These are phyloP conservation scores for Moelleriella libera DNA, from an alignment of 2,329 filamentous ascomycete species.

Conservation along the genomic window DNA sequence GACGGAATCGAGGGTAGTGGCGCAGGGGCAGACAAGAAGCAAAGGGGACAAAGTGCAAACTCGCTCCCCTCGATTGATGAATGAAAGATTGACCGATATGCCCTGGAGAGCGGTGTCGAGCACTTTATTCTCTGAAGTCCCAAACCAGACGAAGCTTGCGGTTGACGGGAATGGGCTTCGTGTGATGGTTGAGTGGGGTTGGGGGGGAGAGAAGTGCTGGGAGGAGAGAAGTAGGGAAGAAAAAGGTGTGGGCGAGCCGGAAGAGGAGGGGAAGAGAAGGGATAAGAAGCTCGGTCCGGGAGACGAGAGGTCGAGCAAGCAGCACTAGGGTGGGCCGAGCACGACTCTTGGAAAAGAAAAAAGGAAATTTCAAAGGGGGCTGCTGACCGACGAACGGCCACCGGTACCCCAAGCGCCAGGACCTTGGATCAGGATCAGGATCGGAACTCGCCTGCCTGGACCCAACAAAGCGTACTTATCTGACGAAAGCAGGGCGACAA, in stretches of 20 bases:
- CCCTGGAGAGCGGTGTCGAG: background rate
- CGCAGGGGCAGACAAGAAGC: no score
- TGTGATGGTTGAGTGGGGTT: slow-evolving; percentile 6
- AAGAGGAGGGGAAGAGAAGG: slow-evolving; percentile 2
- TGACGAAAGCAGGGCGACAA: no score
- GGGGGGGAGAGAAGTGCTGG: slow-evolving; percentile 2
- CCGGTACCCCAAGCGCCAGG: no score
- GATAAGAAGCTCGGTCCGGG: slow-evolving; percentile 4
- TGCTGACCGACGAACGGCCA: no score
- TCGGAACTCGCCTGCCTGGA: no score
- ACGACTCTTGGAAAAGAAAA: background rate
- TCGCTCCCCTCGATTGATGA: background rate
- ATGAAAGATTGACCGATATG: background rate
- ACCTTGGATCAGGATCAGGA: no score
- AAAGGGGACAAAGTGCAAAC: background rate
- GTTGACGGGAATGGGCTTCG: background rate
- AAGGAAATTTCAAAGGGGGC: background rate
- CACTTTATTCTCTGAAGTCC: background rate
- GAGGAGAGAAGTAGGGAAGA: slow-evolving; percentile 6
- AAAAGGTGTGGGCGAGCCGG: background rate
- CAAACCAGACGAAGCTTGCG: slow-evolving; percentile 3
- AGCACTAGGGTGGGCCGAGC: background rate
- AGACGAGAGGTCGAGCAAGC: background rate
- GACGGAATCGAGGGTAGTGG: no score
- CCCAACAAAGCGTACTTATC: no score